These are phyloP conservation scores for Phytophthora foliorum DNA, from an alignment of 352 stramenopile species.

Conservation along the genomic window DNA sequence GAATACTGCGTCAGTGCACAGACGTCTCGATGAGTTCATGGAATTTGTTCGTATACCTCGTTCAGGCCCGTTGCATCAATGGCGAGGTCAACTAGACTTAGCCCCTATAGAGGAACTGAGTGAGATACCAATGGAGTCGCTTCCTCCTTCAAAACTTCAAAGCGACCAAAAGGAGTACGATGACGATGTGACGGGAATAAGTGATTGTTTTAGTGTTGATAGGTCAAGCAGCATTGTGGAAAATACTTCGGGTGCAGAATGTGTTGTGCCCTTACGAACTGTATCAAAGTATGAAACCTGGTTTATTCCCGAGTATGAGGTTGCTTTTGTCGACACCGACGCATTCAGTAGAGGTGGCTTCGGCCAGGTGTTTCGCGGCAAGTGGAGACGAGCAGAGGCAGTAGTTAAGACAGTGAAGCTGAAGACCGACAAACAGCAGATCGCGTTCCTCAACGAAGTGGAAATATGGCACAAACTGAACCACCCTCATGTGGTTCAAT, in stretches of 20 bases:
- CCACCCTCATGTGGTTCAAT: slow-evolving; percentile 17
- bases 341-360: slow-evolving; percentile 2
- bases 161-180: not conserved
- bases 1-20: not conserved
- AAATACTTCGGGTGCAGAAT: not conserved
- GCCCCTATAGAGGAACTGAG: not conserved
- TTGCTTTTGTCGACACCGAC: slow-evolving; percentile 9
- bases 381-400: slow-evolving; percentile 15
- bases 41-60: not conserved
- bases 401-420: slow-evolving; percentile 12
- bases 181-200: not conserved
- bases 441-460: slow-evolving; percentile 11
- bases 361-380: not conserved
- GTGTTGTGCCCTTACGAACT: not conserved
- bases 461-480: slow-evolving; percentile 7
- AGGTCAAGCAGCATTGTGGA: not conserved
- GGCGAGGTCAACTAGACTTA: not conserved
- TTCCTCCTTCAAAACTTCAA: not conserved
- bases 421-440: not conserved
- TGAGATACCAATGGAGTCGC: not conserved
- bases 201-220: not conserved
- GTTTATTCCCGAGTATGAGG: slow-evolving; percentile 12
- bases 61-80: not conserved
- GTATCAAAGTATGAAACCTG: not conserved
- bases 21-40: not conserved